A percentile compares a stretch with the other conserved stretches of the same genome.
phyloP scores from a whole-genome alignment of 2,329 filamentous ascomycete species.

The Claviceps sp. region DNA sequence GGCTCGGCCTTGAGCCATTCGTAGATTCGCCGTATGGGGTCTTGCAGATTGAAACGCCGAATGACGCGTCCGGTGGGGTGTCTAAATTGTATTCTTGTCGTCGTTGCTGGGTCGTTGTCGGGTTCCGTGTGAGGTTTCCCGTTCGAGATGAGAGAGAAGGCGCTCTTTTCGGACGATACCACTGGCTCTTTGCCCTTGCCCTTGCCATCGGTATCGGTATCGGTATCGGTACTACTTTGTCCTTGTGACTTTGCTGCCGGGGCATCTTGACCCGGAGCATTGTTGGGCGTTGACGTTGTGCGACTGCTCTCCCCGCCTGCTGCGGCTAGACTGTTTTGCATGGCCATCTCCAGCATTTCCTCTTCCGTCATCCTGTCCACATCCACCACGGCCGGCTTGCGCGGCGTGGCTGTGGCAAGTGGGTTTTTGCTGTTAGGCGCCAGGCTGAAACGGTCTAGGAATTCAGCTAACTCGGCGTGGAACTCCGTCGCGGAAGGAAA shows the following conservation, averaged over 20 bases:
- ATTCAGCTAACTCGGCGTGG: conserved; percentile 82
- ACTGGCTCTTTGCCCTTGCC: conserved; percentile 40
- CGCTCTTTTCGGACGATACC: conserved; percentile 26
- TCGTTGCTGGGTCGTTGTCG: conserved; percentile 50
- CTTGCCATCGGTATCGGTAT: conserved; percentile 39
- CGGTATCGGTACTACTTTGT: conserved; percentile 8
- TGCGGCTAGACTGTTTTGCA: conserved; percentile 72
- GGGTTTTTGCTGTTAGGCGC: conserved; percentile 84
- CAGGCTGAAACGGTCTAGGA: conserved; percentile 92
- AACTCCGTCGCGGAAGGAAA: conserved; percentile 69
- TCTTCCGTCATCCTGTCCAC: conserved; percentile 89
- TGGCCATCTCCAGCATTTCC: conserved; percentile 88
- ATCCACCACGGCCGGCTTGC: conserved; percentile 55
- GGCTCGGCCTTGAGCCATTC: conserved; percentile 93
- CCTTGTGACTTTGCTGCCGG: conserved; percentile 60
- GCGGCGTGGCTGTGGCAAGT: conserved; percentile 53
- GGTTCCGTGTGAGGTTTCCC: conserved; percentile 69
- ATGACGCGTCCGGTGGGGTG: conserved; percentile 77
- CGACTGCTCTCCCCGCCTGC: conserved; percentile 18
- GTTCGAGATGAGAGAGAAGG: conserved; percentile 60
- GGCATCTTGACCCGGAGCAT: conserved; percentile 72
- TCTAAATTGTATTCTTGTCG: conserved; percentile 85
- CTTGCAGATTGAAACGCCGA: conserved; percentile 64
- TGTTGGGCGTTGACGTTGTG: conserved; percentile 32
- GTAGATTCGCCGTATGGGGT: conserved; percentile 72